Evolutionary conservation across 1,284 basidiomycete species (phyloP), one percentile per base, ranked within the genome.

Genomic region (Hemileia vastatrix): DNA sequence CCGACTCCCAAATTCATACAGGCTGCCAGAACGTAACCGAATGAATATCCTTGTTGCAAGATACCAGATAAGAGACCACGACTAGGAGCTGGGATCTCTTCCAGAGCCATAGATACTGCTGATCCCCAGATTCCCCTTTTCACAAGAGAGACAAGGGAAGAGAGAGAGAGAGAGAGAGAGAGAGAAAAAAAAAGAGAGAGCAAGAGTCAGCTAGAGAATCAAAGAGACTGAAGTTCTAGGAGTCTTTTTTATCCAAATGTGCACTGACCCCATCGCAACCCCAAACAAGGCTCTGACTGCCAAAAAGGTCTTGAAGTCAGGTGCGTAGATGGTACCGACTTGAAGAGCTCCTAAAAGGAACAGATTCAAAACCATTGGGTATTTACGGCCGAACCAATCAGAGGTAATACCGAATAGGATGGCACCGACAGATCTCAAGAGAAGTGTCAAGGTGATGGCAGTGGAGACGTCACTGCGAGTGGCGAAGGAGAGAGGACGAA

Each of bases 11-110:
- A 55, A 54, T 70, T 70, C 57, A 66, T 63, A 45, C 62, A 65
- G 33, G 70, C 70, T 1, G 69, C 69, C 6, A 71, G 50, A 31
- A 71, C 65, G 53, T 71, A 71, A 5, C 68, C 68, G 33, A 70
- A 60, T 18, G 57, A 57, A 61, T 68, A 70, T 13, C 70, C 68
- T 36, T 68, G 66, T 56, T 71, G 70, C 55, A 68, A 65, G 58
- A 71, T 64, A 58, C 70, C 70, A 9, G 54, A 58, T 33, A 69
- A 51, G 19, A 71, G 64, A 63, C 70, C 70, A 21, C 70, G 55
- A 4, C 67, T 65, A 23, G 66, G 67, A n/a, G n/a, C 19, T 9
- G 67, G 67, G 24, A 70, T 66, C 54, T 55, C 66, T 36, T 71
- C 70, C 1, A 71, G 54, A 1, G 67, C 63, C 59, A 67, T 66